A percentile compares a stretch with the other conserved stretches of the same genome.
phyloP scores from a whole-genome alignment of 2,329 filamentous ascomycete genomes.

The Elsinoe batatas region DNA sequence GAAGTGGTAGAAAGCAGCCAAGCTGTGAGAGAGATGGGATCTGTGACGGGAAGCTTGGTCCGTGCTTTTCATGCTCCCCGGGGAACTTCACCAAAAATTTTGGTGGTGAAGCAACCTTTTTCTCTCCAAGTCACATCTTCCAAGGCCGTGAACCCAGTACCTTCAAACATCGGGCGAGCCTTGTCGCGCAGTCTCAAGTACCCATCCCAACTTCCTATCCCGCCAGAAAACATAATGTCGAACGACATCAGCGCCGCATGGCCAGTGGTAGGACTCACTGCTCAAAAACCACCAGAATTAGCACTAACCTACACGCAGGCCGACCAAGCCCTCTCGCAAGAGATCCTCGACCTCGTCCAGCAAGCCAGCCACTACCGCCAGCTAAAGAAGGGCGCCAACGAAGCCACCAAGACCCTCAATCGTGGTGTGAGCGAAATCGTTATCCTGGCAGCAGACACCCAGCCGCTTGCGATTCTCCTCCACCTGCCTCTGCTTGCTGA shows the following conservation, averaged over 20 bases:
- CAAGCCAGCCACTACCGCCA: slow-evolving; percentile 57
- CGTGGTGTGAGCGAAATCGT: slow-evolving; percentile 76
- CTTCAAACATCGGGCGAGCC: slow-evolving; percentile 23
- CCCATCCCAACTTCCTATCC: not conserved
- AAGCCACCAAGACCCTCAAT: slow-evolving; percentile 29
- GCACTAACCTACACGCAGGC: slow-evolving; percentile 40
- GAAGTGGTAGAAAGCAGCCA: slow-evolving; percentile 8
- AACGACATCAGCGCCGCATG: slow-evolving; percentile 18
- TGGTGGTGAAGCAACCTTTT: not conserved
- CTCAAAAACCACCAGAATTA: slow-evolving; percentile 27
- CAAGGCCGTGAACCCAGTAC: slow-evolving; percentile 28
- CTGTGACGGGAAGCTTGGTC: slow-evolving; percentile 7
- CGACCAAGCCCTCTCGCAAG: slow-evolving; percentile 40
- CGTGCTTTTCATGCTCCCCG: not conserved
- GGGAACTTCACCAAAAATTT: not conserved
- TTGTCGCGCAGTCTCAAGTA: slow-evolving; percentile 10
- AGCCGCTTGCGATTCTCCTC: slow-evolving; percentile 76
- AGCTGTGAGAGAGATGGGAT: slow-evolving; percentile 1
- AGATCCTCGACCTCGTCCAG: slow-evolving; percentile 50
- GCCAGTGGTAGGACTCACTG: slow-evolving; percentile 26
- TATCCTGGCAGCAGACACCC: slow-evolving; percentile 79
- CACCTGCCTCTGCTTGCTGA: slow-evolving; percentile 84
- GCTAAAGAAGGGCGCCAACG: slow-evolving; percentile 84
- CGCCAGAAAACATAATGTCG: slow-evolving; percentile 13
- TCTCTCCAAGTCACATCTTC: slow-evolving; percentile 1